A percentile compares a stretch with the other conserved stretches of the same genome.
Evolutionary conservation across 2,329 filamentous ascomycete species (phyloP).

Genomic region (Pezicula carpinea): DNA sequence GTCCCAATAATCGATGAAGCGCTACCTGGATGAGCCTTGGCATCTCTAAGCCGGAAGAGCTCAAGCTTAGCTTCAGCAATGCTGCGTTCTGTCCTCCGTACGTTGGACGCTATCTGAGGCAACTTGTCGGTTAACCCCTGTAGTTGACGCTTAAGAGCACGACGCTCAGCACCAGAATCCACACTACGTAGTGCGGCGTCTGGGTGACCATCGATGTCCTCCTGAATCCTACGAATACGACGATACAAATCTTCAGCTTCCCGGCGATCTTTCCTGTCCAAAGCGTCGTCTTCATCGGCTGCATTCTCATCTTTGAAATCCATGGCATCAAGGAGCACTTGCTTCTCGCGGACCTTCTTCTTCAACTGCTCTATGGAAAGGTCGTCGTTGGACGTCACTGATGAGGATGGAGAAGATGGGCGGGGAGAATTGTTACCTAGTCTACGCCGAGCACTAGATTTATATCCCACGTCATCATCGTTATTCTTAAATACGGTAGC

Average conservation of each 20-base stretch:
- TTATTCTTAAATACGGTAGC: conserved; percentile 97
- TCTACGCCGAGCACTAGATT: conserved; percentile 86
- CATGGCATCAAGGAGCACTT: conserved; percentile 90
- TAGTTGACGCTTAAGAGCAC: conserved; percentile 81
- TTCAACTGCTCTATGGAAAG: conserved; percentile 79
- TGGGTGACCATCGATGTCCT: conserved; percentile 90
- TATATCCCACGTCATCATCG: conserved; percentile 86
- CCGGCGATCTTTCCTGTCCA: conserved; percentile 84
- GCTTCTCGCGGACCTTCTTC: conserved; percentile 92
- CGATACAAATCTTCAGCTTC: conserved; percentile 94
- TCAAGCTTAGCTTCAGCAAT: conserved; percentile 91
- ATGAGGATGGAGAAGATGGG: conserved; percentile 66
- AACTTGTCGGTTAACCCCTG: conserved; percentile 85
- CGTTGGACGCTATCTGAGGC: conserved; percentile 86
- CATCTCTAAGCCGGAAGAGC: conserved; percentile 88
- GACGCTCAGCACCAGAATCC: conserved; percentile 84
- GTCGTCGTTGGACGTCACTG: conserved; percentile 68
- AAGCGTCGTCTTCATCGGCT: conserved; percentile 83
- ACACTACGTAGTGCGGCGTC: conserved; percentile 65
- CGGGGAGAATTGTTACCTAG: conserved; percentile 75
- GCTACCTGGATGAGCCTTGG: conserved; percentile 82
- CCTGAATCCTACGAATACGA: conserved; percentile 84
- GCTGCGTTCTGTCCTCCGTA: conserved; percentile 82
- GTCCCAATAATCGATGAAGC: conserved; percentile 82
- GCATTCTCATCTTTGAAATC: conserved; percentile 92